These are phyloP conservation scores for Fistulinella staudtii DNA, from an alignment of 1,284 basidiomycete genomes.

Conservation along the genomic window DNA sequence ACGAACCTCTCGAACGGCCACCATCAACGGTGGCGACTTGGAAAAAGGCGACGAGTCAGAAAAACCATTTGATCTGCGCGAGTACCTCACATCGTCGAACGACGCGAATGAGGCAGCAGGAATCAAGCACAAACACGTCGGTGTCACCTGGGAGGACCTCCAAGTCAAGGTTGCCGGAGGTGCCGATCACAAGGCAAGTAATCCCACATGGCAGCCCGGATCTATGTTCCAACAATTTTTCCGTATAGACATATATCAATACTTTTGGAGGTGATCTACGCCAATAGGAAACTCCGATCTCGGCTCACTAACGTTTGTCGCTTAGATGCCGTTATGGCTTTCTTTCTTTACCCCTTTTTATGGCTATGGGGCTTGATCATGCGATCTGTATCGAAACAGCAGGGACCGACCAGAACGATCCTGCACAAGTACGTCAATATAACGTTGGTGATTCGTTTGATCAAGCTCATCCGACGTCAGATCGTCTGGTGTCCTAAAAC, in stretches of 20 bases:
- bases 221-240: neutral
- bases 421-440: constrained; percentile 57
- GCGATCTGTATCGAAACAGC: constrained; percentile 54
- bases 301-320: constrained; percentile 8
- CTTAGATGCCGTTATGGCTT: constrained; percentile 57
- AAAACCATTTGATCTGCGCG: constrained; percentile 64
- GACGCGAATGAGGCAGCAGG: constrained; percentile 66
- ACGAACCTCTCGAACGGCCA: constrained; percentile 20
- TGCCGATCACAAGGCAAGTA: constrained; percentile 50
- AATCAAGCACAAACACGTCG: constrained; percentile 80
- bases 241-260: constrained; percentile 55
- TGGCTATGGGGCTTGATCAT: constrained; percentile 48
- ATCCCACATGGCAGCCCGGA: neutral
- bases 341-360: constrained; percentile 53
- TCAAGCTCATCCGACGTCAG: constrained; percentile 37
- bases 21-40: constrained; percentile 35
- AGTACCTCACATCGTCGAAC: constrained; percentile 70
- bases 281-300: constrained; percentile 2
- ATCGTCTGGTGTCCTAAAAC: constrained; percentile 66
- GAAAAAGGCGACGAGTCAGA: constrained; percentile 43
- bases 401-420: constrained; percentile 52
- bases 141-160: constrained; percentile 75
- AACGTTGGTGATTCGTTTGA: neutral
- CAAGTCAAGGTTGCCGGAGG: constrained; percentile 72
- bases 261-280: constrained; percentile 53